Evolutionary conservation across 225 moss, liverwort and hornwort genomes (phyloP), one percentile per base, ranked within the genome.

Genomic region (Straminergon stramineum): DNA sequence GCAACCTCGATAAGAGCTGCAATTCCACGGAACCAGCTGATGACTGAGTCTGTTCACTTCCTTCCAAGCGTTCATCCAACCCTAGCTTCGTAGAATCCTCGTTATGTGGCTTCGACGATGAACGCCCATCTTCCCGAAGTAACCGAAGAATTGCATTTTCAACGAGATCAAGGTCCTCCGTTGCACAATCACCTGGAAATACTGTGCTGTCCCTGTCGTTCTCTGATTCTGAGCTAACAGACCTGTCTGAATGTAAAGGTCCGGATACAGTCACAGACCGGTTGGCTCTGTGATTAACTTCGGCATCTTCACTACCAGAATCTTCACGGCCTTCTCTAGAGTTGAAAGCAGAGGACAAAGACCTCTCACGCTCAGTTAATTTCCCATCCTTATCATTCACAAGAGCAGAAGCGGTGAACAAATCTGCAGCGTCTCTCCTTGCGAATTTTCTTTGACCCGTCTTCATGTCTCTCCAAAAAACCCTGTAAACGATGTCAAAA

Each of bases 151-250:
- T 90, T 74, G 95, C 95, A 64, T 86, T 88, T 87, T 95, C 93
- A 74, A 95, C 91, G 37, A 93, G 91, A 80, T 95, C 90, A 86
- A 95, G 92, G 77, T 95, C 93, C 89, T 91, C 91, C 60, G 84
- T 79, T 23, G 86, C 89, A 88, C 55, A 93, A 81, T 85, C 65
- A 11, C 91, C 88, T 55, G 87, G 24, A 53, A 87, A 80, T 31
- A 20, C 58, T 76, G 86, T 58, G 86, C 87, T 92, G 39, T 93
- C 93, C 74, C 56, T 84, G 39, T 93, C 90, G 32, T 68, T 85
- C 75, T 91, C 93, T 22, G 88, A 87, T 35, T 90, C 93, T 77
- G 90, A 92, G 66, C 78, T 89, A 75, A 79, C 75, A 79, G 92
- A 94, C 79, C 82, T 80, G 51, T 89, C 90, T 63, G 89, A 88